phyloP scores from a whole-genome alignment of 495 filamentous ascomycete genomes.

The Penicillium fimorum region DNA sequence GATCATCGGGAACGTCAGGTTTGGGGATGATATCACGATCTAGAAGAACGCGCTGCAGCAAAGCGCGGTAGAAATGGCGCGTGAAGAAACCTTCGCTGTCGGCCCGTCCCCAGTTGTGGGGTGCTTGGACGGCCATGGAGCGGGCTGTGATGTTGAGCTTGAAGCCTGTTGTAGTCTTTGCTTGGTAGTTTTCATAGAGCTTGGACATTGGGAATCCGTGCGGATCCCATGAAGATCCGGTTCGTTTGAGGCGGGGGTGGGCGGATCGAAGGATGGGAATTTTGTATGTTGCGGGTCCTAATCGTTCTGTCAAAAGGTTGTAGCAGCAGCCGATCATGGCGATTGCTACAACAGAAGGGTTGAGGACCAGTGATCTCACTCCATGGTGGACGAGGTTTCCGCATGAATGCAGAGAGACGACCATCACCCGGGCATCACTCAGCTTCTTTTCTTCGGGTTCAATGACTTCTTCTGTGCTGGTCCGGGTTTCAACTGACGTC shows the following conservation, averaged over 20 bases:
- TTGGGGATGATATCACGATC: slow-evolving; percentile 71
- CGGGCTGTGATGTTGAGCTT: slow-evolving; percentile 92
- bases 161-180: slow-evolving; percentile 57
- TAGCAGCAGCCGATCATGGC: slow-evolving; percentile 98
- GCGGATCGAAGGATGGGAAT: slow-evolving; percentile 61
- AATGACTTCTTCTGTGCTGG: slow-evolving; percentile 9
- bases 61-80: slow-evolving; percentile 87
- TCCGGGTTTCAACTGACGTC: slow-evolving; percentile 6
- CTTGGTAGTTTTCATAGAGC: slow-evolving; percentile 57
- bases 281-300: slow-evolving; percentile 84
- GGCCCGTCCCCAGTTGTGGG: slow-evolving; percentile 78
- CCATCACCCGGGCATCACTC: slow-evolving; percentile 60
- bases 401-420: slow-evolving; percentile 94
- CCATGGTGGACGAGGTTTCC: slow-evolving; percentile 96
- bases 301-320: slow-evolving; percentile 87
- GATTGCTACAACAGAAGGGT: slow-evolving; percentile 79
- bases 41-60: slow-evolving; percentile 85
- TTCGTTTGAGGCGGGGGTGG: slow-evolving; percentile 55
- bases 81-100: slow-evolving; percentile 89
- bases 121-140: slow-evolving; percentile 96
- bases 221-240: slow-evolving; percentile 67
- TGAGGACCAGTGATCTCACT: slow-evolving; percentile 77
- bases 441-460: slow-evolving; percentile 16
- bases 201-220: slow-evolving; percentile 93
- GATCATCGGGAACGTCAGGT: slow-evolving; percentile 41